These are phyloP conservation scores for Sporothrix dimorphospora DNA, from an alignment of 2,329 filamentous ascomycete genomes.

Conservation along the genomic window DNA sequence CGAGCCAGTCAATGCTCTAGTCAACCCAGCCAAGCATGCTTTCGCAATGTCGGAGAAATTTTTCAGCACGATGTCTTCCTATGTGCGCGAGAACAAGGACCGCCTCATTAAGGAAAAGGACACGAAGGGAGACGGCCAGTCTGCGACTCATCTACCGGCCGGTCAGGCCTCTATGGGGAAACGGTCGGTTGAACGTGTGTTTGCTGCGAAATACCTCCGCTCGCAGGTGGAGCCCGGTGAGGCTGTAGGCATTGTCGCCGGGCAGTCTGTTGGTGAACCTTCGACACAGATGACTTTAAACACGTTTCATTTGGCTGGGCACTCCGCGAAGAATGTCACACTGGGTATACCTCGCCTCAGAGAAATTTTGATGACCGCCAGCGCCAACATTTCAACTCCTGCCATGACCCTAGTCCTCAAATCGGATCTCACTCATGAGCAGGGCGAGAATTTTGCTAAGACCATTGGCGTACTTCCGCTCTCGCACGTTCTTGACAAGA, in stretches of 20 bases:
- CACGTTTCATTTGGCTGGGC: constrained; percentile 98
- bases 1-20: constrained; percentile 75
- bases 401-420: constrained; percentile 84
- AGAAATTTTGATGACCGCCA: constrained; percentile 98
- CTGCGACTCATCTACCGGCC: constrained; percentile 19
- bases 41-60: constrained; percentile 92
- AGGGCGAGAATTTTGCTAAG: constrained; percentile 83
- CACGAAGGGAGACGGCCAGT: constrained; percentile 39
- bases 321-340: constrained; percentile 98
- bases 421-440: constrained; percentile 67
- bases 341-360: constrained; percentile 95
- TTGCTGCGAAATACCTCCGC: constrained; percentile 90
- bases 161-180: constrained; percentile 54
- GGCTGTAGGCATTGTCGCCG: constrained; percentile 94
- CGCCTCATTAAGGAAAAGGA: constrained; percentile 59
- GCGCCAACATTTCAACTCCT: constrained; percentile 84
- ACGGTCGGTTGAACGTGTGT: constrained; percentile 79
- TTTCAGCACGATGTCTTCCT: constrained; percentile 71
- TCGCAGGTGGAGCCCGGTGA: constrained; percentile 94
- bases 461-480: constrained; percentile 85
- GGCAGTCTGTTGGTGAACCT: constrained; percentile 94
- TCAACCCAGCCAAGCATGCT: constrained; percentile 74
- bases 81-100: constrained; percentile 76
- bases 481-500: constrained; percentile 79
- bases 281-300: constrained; percentile 99